Evolutionary conservation across 768 basidiomycete genomes (phyloP).

Genomic region (Hydnum rufescens): DNA sequence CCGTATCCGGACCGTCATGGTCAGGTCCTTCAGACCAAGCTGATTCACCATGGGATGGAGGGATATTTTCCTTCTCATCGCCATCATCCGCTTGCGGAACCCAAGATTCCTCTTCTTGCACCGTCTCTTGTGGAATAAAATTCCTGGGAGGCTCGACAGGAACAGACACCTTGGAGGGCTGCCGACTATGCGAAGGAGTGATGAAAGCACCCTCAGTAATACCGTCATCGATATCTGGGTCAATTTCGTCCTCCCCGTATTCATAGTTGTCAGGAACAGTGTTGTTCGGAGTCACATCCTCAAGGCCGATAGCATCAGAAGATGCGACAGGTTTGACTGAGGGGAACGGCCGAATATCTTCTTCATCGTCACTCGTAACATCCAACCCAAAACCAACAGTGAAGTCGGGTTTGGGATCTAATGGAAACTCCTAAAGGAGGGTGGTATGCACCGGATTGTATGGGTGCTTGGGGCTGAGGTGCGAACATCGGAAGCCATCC

Average conservation of each 20-base stretch:
- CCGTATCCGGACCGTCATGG: not conserved
- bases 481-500: conserved; percentile 4
- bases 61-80: conserved; percentile 5
- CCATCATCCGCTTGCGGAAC: not conserved
- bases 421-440: not conserved
- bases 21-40: not conserved
- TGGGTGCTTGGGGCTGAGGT: conserved; percentile 6
- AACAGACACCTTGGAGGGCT: conserved; percentile 6
- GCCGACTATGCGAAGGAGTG: conserved; percentile 9
- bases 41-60: not conserved
- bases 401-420: conserved; percentile 35
- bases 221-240: conserved; percentile 13
- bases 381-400: conserved; percentile 63
- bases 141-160: not conserved
- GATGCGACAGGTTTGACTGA: not conserved
- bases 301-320: not conserved
- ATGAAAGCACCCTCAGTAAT: conserved; percentile 6
- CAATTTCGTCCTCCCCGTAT: conserved; percentile 14
- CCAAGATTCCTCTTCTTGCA: not conserved
- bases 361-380: conserved; percentile 55
- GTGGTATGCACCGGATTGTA: not conserved
- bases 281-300: not conserved
- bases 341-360: too few species aligned
- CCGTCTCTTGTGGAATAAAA: too few species aligned
- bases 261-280: conserved; percentile 13